Conservation (phyloP, 805 yeast genomes). For the Pichia thaimueangensis region DNA sequence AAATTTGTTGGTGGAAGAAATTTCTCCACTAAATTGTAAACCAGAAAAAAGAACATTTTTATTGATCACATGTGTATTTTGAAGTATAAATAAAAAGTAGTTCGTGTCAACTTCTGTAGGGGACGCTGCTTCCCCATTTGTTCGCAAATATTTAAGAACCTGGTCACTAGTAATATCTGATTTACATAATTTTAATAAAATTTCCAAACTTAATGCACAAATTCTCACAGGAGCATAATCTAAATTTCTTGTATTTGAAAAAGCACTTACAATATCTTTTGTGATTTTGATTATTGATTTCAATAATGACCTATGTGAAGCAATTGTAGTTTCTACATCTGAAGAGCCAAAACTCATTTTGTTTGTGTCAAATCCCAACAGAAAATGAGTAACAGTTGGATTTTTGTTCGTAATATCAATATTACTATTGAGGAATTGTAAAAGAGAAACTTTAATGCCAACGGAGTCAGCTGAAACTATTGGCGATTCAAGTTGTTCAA, state of each 20-base stretch:
- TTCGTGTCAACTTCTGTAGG: slow-evolving; percentile 22
- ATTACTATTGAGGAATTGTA: slow-evolving; percentile 51
- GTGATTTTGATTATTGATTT: slow-evolving; percentile 46
- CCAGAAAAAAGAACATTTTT: slow-evolving; percentile 51
- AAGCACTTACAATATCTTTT: slow-evolving; percentile 37
- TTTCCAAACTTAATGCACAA: slow-evolving; percentile 52
- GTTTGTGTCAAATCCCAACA: slow-evolving; percentile 62
- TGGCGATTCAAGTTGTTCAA: slow-evolving; percentile 53
- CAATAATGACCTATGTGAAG: slow-evolving; percentile 50
- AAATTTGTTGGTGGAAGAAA: slow-evolving; percentile 31
- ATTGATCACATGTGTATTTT: slow-evolving; percentile 49
- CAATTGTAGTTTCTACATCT: slow-evolving; percentile 42
- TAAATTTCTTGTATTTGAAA: slow-evolving; percentile 34
- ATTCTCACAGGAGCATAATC: slow-evolving; percentile 52
- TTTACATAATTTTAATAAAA: slow-evolving; percentile 55
- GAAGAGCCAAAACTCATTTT: slow-evolving; percentile 41
- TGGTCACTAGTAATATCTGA: slow-evolving; percentile 47
- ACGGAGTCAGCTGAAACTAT: slow-evolving; percentile 35
- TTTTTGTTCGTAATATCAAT: slow-evolving; percentile 30
- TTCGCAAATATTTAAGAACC: slow-evolving; percentile 48
- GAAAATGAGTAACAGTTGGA: slow-evolving; percentile 61
- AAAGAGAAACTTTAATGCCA: slow-evolving; percentile 47
- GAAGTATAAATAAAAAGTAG: slow-evolving; percentile 46
- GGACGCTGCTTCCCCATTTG: slow-evolving; percentile 12
- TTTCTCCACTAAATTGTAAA: slow-evolving; percentile 35